These are phyloP conservation scores for Arabis hirsuta DNA, from an alignment of 345 rosid species.

Conservation along the genomic window DNA sequence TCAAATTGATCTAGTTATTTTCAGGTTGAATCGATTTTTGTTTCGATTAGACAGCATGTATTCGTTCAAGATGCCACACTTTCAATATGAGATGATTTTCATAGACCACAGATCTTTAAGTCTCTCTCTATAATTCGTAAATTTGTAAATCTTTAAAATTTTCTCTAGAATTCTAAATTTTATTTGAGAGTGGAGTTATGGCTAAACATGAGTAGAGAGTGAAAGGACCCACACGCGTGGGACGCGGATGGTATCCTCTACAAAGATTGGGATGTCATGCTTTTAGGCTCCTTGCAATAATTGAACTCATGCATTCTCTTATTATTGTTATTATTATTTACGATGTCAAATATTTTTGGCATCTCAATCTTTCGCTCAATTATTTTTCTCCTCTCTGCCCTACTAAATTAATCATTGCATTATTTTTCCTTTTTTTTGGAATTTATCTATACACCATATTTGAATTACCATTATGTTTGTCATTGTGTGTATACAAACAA, in stretches of 20 bases:
- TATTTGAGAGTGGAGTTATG: slow-evolving; percentile 18
- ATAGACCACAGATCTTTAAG: neutral
- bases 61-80: too few relatives aligned
- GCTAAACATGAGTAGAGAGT: slow-evolving; percentile 23
- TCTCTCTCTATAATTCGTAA: neutral
- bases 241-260: slow-evolving; percentile 38
- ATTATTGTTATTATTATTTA: slow-evolving; percentile 28
- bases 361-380: slow-evolving; percentile 30
- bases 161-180: neutral
- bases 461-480: neutral
- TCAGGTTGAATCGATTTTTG: too few relatives aligned
- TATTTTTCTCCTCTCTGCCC: slow-evolving; percentile 34
- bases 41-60: too few relatives aligned
- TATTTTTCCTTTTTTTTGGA: neutral
- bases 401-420: slow-evolving; percentile 26
- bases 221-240: slow-evolving; percentile 42
- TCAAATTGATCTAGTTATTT: too few relatives aligned
- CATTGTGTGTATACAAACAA: neutral
- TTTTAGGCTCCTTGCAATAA: slow-evolving; percentile 95
- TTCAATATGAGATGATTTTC: too few relatives aligned
- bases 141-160: neutral
- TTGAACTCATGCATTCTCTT: slow-evolving; percentile 77
- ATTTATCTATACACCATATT: slow-evolving; percentile 9
- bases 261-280: slow-evolving; percentile 67
- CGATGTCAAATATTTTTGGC: slow-evolving; percentile 21